Conservation (phyloP, 768 basidiomycete species). For the Amanita brunnescens region DNA sequence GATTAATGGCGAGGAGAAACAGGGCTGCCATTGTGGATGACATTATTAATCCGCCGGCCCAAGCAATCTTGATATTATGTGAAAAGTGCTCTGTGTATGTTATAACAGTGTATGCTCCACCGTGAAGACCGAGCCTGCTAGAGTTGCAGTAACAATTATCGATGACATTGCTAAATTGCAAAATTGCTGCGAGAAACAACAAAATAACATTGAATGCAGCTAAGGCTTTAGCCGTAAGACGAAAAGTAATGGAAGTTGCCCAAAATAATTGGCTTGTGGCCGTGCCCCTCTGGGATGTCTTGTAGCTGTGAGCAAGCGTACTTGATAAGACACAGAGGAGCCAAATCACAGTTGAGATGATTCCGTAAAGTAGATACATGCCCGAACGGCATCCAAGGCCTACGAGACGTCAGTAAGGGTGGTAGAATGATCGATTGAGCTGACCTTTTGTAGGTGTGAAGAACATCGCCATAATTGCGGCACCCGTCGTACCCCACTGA, state of each 20-base stretch:
- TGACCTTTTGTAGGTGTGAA: constrained; percentile 15
- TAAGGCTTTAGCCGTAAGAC: constrained; percentile 21
- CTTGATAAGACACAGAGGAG: constrained; percentile 22
- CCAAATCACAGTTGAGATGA: no score
- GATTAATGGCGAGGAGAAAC: neutral
- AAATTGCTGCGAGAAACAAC: constrained; percentile 21
- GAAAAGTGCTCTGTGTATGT: neutral
- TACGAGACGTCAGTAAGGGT: neutral
- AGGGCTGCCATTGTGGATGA: neutral
- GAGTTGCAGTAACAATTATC: no score
- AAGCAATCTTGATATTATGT: neutral
- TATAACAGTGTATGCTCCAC: constrained; percentile 23
- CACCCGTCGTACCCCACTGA: constrained; percentile 16
- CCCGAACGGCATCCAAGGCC: constrained; percentile 6
- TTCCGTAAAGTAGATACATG: no score
- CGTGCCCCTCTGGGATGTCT: neutral
- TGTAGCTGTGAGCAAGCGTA: constrained; percentile 15
- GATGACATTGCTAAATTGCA: constrained; percentile 25
- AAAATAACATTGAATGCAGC: constrained; percentile 23
- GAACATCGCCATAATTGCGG: constrained; percentile 14
- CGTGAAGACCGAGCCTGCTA: constrained; percentile 20
- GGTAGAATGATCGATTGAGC: neutral
- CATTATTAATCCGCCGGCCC: neutral
- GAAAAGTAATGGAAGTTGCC: constrained; percentile 16
- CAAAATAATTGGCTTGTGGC: constrained; percentile 10